Evolutionary conservation across 352 stramenopile genomes (phyloP).

Genomic region (Pythium vanterpoolii): DNA sequence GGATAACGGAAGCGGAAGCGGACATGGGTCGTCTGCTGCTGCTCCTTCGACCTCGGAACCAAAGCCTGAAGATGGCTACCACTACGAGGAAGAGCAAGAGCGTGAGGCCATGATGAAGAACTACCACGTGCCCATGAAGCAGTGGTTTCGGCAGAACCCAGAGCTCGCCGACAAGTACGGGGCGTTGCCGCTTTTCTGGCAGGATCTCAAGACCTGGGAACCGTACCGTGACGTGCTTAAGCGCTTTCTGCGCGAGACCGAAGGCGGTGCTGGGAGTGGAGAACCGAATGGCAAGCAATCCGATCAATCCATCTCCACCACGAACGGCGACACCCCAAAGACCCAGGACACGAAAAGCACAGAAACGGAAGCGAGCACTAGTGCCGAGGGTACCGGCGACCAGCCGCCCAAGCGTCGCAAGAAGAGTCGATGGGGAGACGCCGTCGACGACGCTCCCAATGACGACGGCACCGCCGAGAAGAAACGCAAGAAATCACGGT

Average conservation of each 20-base stretch:
- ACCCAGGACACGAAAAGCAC: not conserved
- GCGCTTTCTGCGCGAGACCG: constrained; percentile 84
- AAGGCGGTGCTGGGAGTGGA: constrained; percentile 22
- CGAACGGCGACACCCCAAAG: not conserved
- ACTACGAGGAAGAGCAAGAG: constrained; percentile 85
- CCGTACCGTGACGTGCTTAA: constrained; percentile 92
- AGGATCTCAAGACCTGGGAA: constrained; percentile 92
- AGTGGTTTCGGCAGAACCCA: constrained; percentile 78
- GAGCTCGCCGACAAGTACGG: constrained; percentile 77
- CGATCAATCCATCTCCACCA: not conserved
- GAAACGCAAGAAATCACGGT: constrained; percentile 79
- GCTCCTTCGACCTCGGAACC: not conserved
- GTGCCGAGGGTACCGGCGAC: not conserved
- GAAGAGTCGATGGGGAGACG: constrained; percentile 86
- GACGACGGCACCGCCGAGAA: constrained; percentile 39
- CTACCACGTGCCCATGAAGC: constrained; percentile 86
- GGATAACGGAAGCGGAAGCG: constrained; percentile 8
- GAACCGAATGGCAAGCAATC: not conserved
- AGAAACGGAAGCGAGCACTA: not conserved
- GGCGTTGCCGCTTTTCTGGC: constrained; percentile 93
- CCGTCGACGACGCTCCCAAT: constrained; percentile 31
- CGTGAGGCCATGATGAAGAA: constrained; percentile 87
- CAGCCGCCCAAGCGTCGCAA: constrained; percentile 56
- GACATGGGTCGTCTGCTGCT: not conserved
- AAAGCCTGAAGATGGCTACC: constrained; percentile 49